Evolutionary conservation across 371 early-diverging fungal species (phyloP).

Genomic region (Saksenaea vasiformis): DNA sequence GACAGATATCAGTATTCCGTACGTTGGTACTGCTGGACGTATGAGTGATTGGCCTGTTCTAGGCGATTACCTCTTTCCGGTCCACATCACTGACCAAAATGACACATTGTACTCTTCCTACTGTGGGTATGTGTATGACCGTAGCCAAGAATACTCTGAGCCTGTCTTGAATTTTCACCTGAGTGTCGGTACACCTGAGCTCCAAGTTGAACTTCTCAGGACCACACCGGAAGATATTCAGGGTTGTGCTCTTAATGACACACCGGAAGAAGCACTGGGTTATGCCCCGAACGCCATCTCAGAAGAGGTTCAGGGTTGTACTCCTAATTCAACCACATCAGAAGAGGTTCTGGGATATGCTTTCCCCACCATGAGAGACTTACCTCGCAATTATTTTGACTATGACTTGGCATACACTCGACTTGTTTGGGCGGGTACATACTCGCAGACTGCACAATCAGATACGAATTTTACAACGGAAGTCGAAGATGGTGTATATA

Average conservation of each 20-base stretch:
- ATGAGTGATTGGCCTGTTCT: slow-evolving; percentile 33
- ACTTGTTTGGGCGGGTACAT: slow-evolving; percentile 21
- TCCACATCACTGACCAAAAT: slow-evolving; percentile 6
- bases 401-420: background rate
- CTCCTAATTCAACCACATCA: too few species aligned
- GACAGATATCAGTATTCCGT: slow-evolving; percentile 40
- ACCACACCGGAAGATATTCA: too few species aligned
- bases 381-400: slow-evolving; percentile 19
- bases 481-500: slow-evolving; percentile 31
- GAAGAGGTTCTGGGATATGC: slow-evolving; percentile 21
- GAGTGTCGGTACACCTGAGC: slow-evolving; percentile 14
- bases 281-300: too few species aligned
- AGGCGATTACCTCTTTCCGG: slow-evolving; percentile 1
- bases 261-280: too few species aligned
- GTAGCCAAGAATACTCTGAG: slow-evolving; percentile 9
- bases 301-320: too few species aligned
- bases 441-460: slow-evolving; percentile 7
- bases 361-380: slow-evolving; percentile 1
- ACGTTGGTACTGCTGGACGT: slow-evolving; percentile 55
- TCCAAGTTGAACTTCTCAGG: slow-evolving; percentile 15
- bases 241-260: too few species aligned
- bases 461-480: slow-evolving; percentile 4
- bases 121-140: slow-evolving; percentile 15
- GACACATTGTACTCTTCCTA: slow-evolving; percentile 6
- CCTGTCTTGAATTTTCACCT: slow-evolving; percentile 19